Evolutionary conservation across 2,329 filamentous ascomycete species (phyloP).

Genomic region (Diplodia corticola): DNA sequence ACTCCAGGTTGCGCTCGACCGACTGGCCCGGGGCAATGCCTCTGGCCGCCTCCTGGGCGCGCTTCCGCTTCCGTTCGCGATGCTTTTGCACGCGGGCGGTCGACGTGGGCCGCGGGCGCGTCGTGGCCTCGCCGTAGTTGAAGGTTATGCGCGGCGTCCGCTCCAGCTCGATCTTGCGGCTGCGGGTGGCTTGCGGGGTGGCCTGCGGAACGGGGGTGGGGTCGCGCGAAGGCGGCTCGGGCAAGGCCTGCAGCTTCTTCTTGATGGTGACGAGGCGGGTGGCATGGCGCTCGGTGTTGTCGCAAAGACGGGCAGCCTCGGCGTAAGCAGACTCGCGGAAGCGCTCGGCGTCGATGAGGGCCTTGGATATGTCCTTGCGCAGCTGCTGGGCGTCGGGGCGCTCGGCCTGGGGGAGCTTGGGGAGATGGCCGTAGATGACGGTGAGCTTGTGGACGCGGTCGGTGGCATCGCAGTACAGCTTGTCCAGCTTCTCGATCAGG

Average conservation of each 20-base stretch:
- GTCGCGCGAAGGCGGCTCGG: slow-evolving; percentile 61
- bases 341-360: slow-evolving; percentile 56
- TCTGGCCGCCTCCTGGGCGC: slow-evolving; percentile 11
- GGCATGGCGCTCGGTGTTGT: slow-evolving; percentile 59
- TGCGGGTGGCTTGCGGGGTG: slow-evolving; percentile 45
- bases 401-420: slow-evolving; percentile 48
- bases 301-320: slow-evolving; percentile 58
- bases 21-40: slow-evolving; percentile 47
- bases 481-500: slow-evolving; percentile 57
- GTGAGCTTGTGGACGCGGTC: slow-evolving; percentile 51
- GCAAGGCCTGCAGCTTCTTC: slow-evolving; percentile 62
- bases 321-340: slow-evolving; percentile 58
- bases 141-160: slow-evolving; percentile 32
- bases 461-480: slow-evolving; percentile 45
- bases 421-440: slow-evolving; percentile 52
- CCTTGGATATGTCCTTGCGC: slow-evolving; percentile 58
- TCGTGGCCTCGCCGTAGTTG: slow-evolving; percentile 6
- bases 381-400: slow-evolving; percentile 55
- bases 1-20: slow-evolving; percentile 45
- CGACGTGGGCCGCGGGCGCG: slow-evolving; percentile 13
- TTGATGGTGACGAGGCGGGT: slow-evolving; percentile 60
- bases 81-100: slow-evolving; percentile 23
- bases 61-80: slow-evolving; percentile 32
- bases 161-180: slow-evolving; percentile 16
- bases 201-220: slow-evolving; percentile 54